Base-by-base conservation (phyloP, 2,329 filamentous ascomycete genomes). In the Penicillium sp. region DNA sequence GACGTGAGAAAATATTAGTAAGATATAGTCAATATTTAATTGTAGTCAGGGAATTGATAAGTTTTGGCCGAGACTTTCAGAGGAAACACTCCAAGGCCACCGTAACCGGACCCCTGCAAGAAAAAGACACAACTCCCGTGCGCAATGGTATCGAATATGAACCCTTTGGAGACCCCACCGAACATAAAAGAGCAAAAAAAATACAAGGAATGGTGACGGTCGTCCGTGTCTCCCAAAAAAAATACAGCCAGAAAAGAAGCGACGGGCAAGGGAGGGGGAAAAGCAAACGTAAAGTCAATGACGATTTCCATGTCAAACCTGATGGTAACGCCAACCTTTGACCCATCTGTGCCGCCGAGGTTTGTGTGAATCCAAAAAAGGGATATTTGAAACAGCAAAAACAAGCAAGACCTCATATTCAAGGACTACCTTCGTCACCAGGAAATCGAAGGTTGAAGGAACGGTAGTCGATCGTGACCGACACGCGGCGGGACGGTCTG, bases 61-160 rank as follows among this genome's bases (percentile, higher is more conserved):
- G 18, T 18, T 18, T 18, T 1, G 18, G 18, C 18, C 18, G 18
- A 18, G 18, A 18, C 18, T 18, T 18, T 18, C 18, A 18, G 18
- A 18, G 18, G 18, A 18, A 3, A 18, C 18, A 3, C 18, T 18
- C 18, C 18, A 18, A 18, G 18, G 18, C 18, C 18, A 18, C 18
- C 18, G 18, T 18, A 18, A 45, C 48, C 54, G 49, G 13, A 46
- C 24, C 47, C 40, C 27, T 9, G 33, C 34, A 36, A 53, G 28
- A 26, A 35, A 50, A 32, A 45, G 37, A 51, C 33, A 39, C 45
- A 43, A 61, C 55, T 57, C 60, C 61, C 61, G 52, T 61, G 59
- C 59, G 63, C 57, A 63, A 65, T 68, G 64, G 65, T 66, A 66
- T 66, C 58, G 60, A 65, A 59, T 67, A 51, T 58, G 59, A 54